Evolutionary conservation across 2,329 filamentous ascomycete species (phyloP).

Genomic region (Pseudogymnoascus sp.): DNA sequence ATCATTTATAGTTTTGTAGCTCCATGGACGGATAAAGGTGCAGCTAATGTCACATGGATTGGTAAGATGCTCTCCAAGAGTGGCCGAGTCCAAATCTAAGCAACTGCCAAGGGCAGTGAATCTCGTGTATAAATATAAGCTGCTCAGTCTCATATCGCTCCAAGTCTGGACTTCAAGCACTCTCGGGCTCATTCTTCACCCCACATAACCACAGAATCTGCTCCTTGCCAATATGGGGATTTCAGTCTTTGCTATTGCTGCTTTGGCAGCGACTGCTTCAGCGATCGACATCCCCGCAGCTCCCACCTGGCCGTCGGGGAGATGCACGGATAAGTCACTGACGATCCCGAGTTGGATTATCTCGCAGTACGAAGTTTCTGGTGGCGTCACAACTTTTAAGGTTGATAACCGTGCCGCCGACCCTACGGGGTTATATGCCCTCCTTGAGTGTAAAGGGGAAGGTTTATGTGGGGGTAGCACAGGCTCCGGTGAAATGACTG

Average conservation of each 20-base stretch:
- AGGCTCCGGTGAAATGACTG: background rate
- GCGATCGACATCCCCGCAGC: background rate
- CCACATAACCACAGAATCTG: background rate
- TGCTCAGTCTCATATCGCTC: background rate
- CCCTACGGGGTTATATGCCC: background rate
- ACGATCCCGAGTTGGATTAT: background rate
- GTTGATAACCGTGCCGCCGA: background rate
- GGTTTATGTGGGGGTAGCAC: background rate
- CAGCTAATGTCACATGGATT: background rate
- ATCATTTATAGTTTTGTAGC: background rate
- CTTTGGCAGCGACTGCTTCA: background rate
- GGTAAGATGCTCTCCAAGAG: background rate
- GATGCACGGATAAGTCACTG: slow-evolving; percentile 1
- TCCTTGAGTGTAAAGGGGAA: background rate
- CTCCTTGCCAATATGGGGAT: background rate
- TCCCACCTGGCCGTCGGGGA: background rate
- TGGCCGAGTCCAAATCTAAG: background rate
- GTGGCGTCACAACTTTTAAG: background rate
- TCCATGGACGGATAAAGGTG: background rate
- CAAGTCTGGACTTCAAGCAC: background rate
- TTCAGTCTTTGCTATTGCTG: background rate
- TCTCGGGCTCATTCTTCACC: background rate
- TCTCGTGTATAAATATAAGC: background rate
- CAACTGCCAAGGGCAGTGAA: background rate
- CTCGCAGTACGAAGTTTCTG: background rate